phyloP scores from a whole-genome alignment of 805 yeast species.

The Cyberlindnera euphorbiae region DNA sequence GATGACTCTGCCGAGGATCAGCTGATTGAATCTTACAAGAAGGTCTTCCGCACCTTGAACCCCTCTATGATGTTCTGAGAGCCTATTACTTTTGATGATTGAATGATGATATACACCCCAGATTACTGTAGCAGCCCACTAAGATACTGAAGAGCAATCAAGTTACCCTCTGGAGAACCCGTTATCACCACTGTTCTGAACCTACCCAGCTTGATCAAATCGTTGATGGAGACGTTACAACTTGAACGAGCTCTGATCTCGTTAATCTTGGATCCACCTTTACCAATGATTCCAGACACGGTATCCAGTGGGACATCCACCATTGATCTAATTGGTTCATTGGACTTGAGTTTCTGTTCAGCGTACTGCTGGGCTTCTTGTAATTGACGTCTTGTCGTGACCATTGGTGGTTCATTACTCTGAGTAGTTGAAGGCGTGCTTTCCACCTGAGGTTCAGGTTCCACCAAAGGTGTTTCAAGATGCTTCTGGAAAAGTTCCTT shows the following conservation, averaged over 20 bases:
- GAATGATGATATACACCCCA: no score
- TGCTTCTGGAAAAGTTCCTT: no score
- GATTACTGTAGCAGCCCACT: no score
- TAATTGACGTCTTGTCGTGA: constrained; percentile 5
- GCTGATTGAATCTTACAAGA: background rate
- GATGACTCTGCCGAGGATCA: background rate
- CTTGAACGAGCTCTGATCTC: constrained; percentile 18
- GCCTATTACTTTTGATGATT: no score
- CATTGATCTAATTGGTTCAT: constrained; percentile 6
- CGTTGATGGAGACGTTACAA: constrained; percentile 18
- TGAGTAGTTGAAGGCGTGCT: background rate
- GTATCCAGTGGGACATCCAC: constrained; percentile 19
- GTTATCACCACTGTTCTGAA: constrained; percentile 13
- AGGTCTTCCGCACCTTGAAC: background rate
- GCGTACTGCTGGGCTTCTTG: constrained; percentile 8
- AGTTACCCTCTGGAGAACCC: constrained; percentile 14
- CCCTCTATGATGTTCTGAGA: no score
- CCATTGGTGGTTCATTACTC: constrained; percentile 6
- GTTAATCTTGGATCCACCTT: constrained; percentile 15
- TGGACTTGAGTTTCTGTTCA: constrained; percentile 8
- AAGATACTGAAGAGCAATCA: constrained; percentile 15
- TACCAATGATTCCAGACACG: constrained; percentile 12
- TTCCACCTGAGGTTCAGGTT: no score
- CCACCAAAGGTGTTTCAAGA: no score
- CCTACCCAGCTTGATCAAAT: constrained; percentile 8